Evolutionary conservation across 2,329 filamentous ascomycete genomes (phyloP).

Genomic region (Fusarium phyllophilum): DNA sequence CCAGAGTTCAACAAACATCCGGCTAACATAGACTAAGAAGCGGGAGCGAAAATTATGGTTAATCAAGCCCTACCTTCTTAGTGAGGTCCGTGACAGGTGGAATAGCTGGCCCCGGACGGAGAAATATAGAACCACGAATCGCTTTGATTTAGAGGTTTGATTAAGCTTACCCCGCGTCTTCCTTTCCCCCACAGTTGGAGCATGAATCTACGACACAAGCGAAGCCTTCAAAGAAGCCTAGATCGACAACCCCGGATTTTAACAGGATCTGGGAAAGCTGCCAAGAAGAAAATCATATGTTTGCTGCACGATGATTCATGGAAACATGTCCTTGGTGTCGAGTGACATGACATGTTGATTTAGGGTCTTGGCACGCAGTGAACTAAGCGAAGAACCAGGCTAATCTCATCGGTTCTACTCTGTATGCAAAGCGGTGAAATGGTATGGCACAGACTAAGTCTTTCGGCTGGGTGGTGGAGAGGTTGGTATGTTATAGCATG

Average conservation of each 20-base stretch:
- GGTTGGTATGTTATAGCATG: background rate
- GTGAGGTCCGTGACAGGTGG: background rate
- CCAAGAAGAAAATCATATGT: background rate
- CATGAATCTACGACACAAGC: background rate
- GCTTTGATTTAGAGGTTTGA: accelerated
- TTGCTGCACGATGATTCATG: background rate
- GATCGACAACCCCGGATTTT: background rate
- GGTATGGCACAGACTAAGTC: accelerated
- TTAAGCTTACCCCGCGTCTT: background rate
- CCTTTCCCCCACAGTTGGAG: background rate
- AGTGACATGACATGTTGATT: background rate
- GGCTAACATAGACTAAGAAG: accelerated
- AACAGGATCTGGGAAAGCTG: background rate
- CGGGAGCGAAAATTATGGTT: background rate
- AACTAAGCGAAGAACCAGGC: background rate
- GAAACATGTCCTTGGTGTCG: background rate
- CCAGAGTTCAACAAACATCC: accelerated
- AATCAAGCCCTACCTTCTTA: background rate
- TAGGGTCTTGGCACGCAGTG: background rate
- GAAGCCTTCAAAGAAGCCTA: background rate
- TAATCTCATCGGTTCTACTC: background rate
- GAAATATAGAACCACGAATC: background rate
- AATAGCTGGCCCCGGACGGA: background rate
- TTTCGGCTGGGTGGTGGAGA: accelerated
- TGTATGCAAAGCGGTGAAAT: background rate